Evolutionary conservation across 208 protist species (phyloP).

Genomic region (Crithidia mellificae): DNA sequence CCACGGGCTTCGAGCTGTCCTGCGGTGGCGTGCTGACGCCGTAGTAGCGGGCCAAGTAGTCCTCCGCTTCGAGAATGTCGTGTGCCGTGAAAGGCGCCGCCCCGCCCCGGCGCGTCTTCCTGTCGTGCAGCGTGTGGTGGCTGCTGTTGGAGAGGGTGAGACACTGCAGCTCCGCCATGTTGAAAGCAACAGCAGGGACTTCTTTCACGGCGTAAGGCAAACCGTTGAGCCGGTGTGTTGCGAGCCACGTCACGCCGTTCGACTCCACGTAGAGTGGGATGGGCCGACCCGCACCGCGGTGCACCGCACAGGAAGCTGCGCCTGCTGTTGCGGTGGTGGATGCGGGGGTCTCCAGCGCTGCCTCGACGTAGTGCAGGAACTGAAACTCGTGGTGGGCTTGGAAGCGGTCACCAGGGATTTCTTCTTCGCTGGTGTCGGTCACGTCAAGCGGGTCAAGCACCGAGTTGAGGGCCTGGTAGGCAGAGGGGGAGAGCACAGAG

Average conservation of each 20-base stretch:
- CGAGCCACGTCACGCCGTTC: conserved; percentile 70
- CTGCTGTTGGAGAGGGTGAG: conserved; percentile 14
- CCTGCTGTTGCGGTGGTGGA: neutral
- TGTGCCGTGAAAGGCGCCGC: neutral
- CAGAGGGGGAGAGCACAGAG: neutral
- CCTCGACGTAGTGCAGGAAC: conserved; percentile 45
- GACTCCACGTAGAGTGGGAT: conserved; percentile 40
- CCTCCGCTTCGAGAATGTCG: conserved; percentile 30
- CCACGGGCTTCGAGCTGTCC: conserved; percentile 20
- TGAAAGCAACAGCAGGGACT: conserved; percentile 33
- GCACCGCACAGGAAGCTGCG: neutral
- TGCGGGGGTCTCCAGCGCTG: conserved; percentile 5
- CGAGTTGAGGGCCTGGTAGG: conserved; percentile 8
- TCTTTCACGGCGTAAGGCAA: conserved; percentile 73
- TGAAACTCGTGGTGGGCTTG: conserved; percentile 61
- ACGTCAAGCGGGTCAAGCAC: conserved; percentile 3
- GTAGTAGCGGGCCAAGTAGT: conserved; percentile 58
- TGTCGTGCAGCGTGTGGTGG: neutral
- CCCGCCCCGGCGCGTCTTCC: neutral
- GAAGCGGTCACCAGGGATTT: conserved; percentile 57
- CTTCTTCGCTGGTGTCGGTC: conserved; percentile 22
- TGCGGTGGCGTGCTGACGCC: conserved; percentile 23
- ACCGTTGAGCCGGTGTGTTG: conserved; percentile 49
- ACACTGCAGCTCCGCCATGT: conserved; percentile 19
- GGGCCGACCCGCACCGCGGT: neutral